Percentiles rank a stretch among this genome's conserved stretches.
phyloP scores from a whole-genome alignment of 176 grass and related monocot species.

The Aegilops longissima region DNA sequence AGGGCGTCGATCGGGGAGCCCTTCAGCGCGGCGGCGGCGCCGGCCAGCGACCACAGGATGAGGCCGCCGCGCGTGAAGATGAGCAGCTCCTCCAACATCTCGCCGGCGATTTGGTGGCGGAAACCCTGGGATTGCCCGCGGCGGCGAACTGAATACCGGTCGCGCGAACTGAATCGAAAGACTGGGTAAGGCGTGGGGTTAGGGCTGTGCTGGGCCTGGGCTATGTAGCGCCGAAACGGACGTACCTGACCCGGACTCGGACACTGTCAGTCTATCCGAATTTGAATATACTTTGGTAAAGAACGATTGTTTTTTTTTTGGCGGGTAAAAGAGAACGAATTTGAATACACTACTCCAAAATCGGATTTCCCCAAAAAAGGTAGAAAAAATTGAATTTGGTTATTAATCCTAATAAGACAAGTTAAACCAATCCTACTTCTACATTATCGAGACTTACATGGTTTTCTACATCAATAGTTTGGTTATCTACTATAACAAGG shows the following conservation, averaged over 20 bases:
- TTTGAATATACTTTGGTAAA: too few species aligned
- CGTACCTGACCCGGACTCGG: not conserved
- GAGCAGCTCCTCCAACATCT: conserved; percentile 69
- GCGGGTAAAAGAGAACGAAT: too few species aligned
- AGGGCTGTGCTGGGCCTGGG: not conserved
- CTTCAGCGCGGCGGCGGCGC: conserved; percentile 39
- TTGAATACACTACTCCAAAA: too few species aligned
- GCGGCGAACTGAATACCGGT: not conserved
- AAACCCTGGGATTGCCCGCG: not conserved
- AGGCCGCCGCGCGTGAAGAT: conserved; percentile 68
- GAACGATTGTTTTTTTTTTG: too few species aligned
- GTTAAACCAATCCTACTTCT: too few species aligned
- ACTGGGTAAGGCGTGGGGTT: not conserved
- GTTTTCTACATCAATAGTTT: too few species aligned
- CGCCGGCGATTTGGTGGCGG: not conserved
- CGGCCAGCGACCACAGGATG: conserved; percentile 55
- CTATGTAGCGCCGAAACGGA: not conserved
- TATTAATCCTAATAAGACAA: too few species aligned
- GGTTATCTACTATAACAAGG: too few species aligned
- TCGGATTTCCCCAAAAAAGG: too few species aligned
- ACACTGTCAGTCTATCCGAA: not conserved
- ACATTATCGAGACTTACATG: too few species aligned
- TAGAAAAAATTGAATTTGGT: too few species aligned
- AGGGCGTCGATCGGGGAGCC: conserved; percentile 62
- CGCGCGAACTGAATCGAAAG: too few species aligned